Percentiles rank a stretch among this genome's conserved stretches.
Conservation (phyloP, 2,329 filamentous ascomycete species). For the Celoporthe dispersa region DNA sequence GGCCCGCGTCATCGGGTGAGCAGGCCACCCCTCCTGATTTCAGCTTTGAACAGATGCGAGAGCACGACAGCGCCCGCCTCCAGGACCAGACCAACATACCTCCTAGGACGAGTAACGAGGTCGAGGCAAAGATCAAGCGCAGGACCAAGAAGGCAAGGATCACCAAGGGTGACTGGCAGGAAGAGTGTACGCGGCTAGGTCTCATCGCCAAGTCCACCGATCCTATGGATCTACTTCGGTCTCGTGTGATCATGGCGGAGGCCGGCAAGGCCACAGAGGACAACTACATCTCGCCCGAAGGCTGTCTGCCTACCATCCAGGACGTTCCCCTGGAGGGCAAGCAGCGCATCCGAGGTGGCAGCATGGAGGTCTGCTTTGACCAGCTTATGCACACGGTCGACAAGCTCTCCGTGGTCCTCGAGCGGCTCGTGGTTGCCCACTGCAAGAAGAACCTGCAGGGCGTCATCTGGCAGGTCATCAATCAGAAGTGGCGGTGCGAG, state of each 20-base stretch:
- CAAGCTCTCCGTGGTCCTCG: slow-evolving; percentile 7
- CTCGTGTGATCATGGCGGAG: slow-evolving; percentile 15
- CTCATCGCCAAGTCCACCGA: slow-evolving; percentile 17
- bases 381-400: slow-evolving; percentile 24
- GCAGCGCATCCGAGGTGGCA: slow-evolving; percentile 21
- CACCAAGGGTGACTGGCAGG: slow-evolving; percentile 22
- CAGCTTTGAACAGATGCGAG: neutral
- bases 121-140: neutral
- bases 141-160: neutral
- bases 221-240: neutral
- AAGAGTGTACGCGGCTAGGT: slow-evolving; percentile 25
- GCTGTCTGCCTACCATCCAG: slow-evolving; percentile 10
- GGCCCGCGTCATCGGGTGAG: neutral
- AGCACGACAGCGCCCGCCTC: neutral
- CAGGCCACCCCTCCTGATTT: neutral
- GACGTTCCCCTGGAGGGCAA: slow-evolving; percentile 20
- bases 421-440: slow-evolving; percentile 19
- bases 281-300: slow-evolving; percentile 23
- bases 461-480: slow-evolving; percentile 17
- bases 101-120: neutral
- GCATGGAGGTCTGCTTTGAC: slow-evolving; percentile 29
- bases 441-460: slow-evolving; percentile 20
- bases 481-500: slow-evolving; percentile 13
- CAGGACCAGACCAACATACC: neutral
- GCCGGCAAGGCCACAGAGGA: slow-evolving; percentile 21